A percentile compares a stretch with the other conserved stretches of the same genome.
phyloP scores from a whole-genome alignment of 1,284 basidiomycete species.

The Tylopilus microsporus region DNA sequence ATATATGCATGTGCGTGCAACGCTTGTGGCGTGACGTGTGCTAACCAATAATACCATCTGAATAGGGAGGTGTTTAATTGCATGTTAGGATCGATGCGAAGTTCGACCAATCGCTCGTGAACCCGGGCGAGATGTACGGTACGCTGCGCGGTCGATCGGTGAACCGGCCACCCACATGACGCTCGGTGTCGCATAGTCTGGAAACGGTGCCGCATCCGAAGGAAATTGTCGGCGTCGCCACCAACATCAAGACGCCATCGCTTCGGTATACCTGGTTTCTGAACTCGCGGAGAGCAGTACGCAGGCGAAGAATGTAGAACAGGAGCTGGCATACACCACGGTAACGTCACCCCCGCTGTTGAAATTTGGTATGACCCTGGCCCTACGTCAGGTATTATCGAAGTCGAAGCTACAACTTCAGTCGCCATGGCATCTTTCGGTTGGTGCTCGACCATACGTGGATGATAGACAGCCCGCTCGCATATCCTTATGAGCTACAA shows the following conservation, averaged over 20 bases:
- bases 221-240: slow-evolving; percentile 98
- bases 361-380: slow-evolving; percentile 55
- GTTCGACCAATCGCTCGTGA: slow-evolving; percentile 87
- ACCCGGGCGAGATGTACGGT: slow-evolving; percentile 99
- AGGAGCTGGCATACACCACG: slow-evolving; percentile 91
- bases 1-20: slow-evolving; percentile 86
- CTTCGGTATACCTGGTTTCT: slow-evolving; percentile 85
- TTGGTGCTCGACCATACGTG: not conserved
- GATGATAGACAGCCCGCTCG: not conserved
- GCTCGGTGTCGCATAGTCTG: slow-evolving; percentile 50
- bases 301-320: slow-evolving; percentile 83
- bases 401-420: too few relatives aligned
- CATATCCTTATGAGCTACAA: slow-evolving; percentile 16
- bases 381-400: too few relatives aligned
- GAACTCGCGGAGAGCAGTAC: slow-evolving; percentile 59
- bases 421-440: not conserved
- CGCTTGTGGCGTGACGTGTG: slow-evolving; percentile 66
- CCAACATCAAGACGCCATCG: slow-evolving; percentile 97
- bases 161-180: slow-evolving; percentile 99
- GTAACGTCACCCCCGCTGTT: slow-evolving; percentile 94
- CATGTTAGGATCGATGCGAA: slow-evolving; percentile 94
- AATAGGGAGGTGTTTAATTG: slow-evolving; percentile 93
- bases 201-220: slow-evolving; percentile 45
- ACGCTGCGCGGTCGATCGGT: slow-evolving; percentile 98
- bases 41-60: slow-evolving; percentile 50